These are phyloP conservation scores for Eimeria mitis DNA, from an alignment of 169 alveolate species.

Conservation along the genomic window DNA sequence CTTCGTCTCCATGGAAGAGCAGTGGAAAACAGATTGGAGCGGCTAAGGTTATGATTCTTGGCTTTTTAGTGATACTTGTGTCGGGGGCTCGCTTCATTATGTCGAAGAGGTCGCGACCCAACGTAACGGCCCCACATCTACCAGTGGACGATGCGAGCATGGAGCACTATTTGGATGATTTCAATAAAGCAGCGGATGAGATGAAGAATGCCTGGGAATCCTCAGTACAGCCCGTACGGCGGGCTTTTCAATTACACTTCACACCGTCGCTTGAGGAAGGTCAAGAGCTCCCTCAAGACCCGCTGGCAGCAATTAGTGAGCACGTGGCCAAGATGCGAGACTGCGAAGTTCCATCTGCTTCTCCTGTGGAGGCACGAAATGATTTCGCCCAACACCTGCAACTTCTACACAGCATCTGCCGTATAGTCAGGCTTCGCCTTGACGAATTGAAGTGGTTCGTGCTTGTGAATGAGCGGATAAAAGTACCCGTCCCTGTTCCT, in stretches of 20 bases:
- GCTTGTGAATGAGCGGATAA: neutral
- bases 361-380: neutral
- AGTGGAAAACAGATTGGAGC: neutral
- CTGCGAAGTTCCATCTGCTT: neutral
- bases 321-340: neutral
- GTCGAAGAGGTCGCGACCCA: neutral
- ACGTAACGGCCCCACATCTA: neutral
- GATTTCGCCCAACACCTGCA: neutral
- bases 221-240: neutral
- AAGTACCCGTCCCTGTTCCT: neutral
- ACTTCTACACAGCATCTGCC: constrained; percentile 7
- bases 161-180: neutral
- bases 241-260: neutral
- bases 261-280: constrained; percentile 11
- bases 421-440: neutral
- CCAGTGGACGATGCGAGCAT: neutral
- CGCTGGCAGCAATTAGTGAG: neutral
- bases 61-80: neutral
- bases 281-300: neutral
- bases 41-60: neutral
- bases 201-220: neutral
- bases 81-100: neutral
- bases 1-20: neutral
- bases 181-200: neutral
- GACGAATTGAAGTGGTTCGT: neutral